These are phyloP conservation scores for Phytophthora melonis DNA, from an alignment of 352 stramenopile species.

Conservation along the genomic window DNA sequence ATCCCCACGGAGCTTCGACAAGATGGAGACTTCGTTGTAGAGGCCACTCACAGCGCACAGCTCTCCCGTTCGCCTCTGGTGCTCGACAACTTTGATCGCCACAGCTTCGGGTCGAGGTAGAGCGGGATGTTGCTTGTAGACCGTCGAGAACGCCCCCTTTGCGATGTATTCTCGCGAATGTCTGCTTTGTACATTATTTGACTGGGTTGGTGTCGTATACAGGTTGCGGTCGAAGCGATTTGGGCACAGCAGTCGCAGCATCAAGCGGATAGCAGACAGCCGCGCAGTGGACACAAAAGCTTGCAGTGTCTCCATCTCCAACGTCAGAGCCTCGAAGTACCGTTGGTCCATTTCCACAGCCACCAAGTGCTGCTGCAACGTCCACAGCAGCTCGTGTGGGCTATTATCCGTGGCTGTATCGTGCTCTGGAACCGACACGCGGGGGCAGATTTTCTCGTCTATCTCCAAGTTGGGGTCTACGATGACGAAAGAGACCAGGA, in stretches of 20 bases:
- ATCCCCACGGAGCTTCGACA: conserved; percentile 60
- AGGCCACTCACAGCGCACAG: conserved; percentile 52
- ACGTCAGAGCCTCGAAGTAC: conserved; percentile 39
- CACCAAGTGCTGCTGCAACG: conserved; percentile 52
- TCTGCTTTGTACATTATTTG: not conserved
- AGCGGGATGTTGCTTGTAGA: conserved; percentile 44
- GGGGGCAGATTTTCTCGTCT: conserved; percentile 45
- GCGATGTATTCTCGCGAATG: conserved; percentile 44
- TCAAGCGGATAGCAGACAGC: conserved; percentile 37
- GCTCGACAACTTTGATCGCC: conserved; percentile 62
- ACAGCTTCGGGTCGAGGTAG: conserved; percentile 31
- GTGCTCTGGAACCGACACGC: conserved; percentile 35
- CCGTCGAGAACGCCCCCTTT: conserved; percentile 60
- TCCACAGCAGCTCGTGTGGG: conserved; percentile 50
- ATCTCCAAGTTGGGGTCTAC: conserved; percentile 49
- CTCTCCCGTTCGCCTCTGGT: conserved; percentile 54
- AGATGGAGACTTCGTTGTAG: conserved; percentile 65
- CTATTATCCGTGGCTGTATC: not conserved
- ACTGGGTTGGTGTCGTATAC: conserved; percentile 29
- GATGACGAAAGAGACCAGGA: conserved; percentile 44
- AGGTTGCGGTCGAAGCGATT: conserved; percentile 49
- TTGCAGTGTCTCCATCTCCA: conserved; percentile 43
- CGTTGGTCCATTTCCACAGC: conserved; percentile 22
- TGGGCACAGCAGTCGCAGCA: conserved; percentile 52
- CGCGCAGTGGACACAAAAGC: conserved; percentile 37